A percentile compares a stretch with the other conserved stretches of the same genome.
Conservation (phyloP, 345 rosid genomes). For the Citrus sp. region DNA sequence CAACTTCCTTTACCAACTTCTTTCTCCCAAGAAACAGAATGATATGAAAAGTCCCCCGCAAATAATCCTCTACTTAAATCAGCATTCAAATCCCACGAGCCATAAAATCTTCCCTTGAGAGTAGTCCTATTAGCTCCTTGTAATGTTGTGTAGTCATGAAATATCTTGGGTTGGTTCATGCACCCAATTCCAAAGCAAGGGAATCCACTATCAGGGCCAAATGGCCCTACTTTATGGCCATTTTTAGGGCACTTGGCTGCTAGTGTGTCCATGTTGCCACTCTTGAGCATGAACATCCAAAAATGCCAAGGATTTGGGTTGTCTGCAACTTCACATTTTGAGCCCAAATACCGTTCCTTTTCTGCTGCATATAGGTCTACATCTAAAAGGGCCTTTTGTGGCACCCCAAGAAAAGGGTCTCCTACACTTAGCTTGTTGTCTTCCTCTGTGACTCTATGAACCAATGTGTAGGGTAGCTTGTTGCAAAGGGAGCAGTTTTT, state of each 20-base stretch:
- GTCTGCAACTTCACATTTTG: slow-evolving; percentile 56
- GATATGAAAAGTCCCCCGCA: slow-evolving; percentile 34
- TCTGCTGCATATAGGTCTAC: slow-evolving; percentile 48
- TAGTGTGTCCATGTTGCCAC: slow-evolving; percentile 52
- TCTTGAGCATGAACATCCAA: slow-evolving; percentile 71
- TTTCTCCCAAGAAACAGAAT: slow-evolving; percentile 47
- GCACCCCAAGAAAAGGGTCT: slow-evolving; percentile 36
- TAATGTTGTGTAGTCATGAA: slow-evolving; percentile 47
- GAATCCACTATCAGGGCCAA: slow-evolving; percentile 37
- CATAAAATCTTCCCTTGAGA: slow-evolving; percentile 49
- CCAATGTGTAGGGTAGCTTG: slow-evolving; percentile 15
- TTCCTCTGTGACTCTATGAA: slow-evolving; percentile 50
- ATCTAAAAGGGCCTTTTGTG: slow-evolving; percentile 24
- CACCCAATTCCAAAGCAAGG: slow-evolving; percentile 70
- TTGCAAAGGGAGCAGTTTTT: slow-evolving; percentile 20
- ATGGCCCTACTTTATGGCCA: slow-evolving; percentile 46
- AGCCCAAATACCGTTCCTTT: slow-evolving; percentile 59
- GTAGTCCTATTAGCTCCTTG: slow-evolving; percentile 26
- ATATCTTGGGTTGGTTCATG: slow-evolving; percentile 62
- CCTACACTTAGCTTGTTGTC: slow-evolving; percentile 53
- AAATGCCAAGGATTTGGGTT: slow-evolving; percentile 63
- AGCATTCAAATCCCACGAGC: slow-evolving; percentile 60
- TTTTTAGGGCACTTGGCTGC: slow-evolving; percentile 59
- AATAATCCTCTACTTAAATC: slow-evolving; percentile 28
- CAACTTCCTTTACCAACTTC: slow-evolving; percentile 51